A percentile compares a stretch with the other conserved stretches of the same genome.
phyloP scores from a whole-genome alignment of 306 rosid species.

The Malus fusca region DNA sequence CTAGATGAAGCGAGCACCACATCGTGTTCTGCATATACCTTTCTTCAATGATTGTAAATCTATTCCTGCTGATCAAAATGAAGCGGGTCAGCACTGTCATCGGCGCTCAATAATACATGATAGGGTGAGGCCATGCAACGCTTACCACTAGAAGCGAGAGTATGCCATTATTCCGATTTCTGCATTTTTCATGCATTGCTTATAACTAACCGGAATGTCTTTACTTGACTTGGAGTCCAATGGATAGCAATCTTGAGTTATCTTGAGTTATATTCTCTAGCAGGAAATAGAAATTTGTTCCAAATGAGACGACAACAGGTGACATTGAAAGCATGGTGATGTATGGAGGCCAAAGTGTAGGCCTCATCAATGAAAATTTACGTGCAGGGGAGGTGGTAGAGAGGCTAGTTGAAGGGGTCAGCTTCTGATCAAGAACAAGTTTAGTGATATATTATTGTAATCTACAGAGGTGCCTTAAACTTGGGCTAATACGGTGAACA shows the following conservation, averaged over 20 bases:
- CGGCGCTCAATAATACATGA: constrained; percentile 60
- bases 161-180: background rate
- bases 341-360: constrained; percentile 80
- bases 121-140: constrained; percentile 32
- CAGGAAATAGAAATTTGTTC: constrained; percentile 69
- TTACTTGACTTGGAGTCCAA: too few species aligned
- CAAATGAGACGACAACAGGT: constrained; percentile 50
- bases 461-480: background rate
- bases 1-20: constrained; percentile 38
- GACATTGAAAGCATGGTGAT: constrained; percentile 79
- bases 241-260: background rate
- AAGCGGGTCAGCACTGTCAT: constrained; percentile 55
- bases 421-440: constrained; percentile 36
- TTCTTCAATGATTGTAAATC: constrained; percentile 63
- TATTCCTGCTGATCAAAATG: constrained; percentile 56
- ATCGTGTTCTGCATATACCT: constrained; percentile 62
- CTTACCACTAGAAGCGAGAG: background rate
- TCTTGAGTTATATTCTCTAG: background rate
- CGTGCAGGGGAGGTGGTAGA: constrained; percentile 64
- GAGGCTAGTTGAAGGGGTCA: constrained; percentile 67
- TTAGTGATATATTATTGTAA: constrained; percentile 5
- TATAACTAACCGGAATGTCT: background rate
- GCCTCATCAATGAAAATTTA: constrained; percentile 59
- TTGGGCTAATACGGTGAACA: background rate
- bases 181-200: background rate